Percentiles rank a stretch among this genome's conserved stretches.
Conservation (phyloP, 2,329 filamentous ascomycete species). For the Alternaria arborescens region DNA sequence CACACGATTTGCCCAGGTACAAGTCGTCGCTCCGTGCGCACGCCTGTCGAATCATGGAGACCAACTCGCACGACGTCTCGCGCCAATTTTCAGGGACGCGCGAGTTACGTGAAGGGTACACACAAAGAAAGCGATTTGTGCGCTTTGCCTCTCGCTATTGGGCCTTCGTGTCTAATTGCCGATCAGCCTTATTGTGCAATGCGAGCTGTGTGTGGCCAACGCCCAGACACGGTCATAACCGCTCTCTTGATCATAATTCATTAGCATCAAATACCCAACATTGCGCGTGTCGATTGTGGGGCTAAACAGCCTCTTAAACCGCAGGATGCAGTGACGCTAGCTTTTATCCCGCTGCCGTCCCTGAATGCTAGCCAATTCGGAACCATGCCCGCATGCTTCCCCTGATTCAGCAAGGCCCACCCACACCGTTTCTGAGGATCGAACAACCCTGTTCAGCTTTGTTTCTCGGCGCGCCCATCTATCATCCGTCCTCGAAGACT, state of each 20-base stretch:
- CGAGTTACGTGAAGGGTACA: constrained; percentile 39
- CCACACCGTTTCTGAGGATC: constrained; percentile 37
- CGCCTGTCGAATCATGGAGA: constrained; percentile 42
- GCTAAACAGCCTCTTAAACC: constrained; percentile 39
- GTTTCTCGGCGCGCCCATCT: constrained; percentile 29
- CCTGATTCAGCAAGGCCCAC: constrained; percentile 42
- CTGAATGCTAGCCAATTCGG: constrained; percentile 46
- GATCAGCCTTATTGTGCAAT: constrained; percentile 17
- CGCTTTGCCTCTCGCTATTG: constrained; percentile 31
- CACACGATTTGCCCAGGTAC: constrained; percentile 24
- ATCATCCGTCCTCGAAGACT: constrained; percentile 32
- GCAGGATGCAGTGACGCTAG: constrained; percentile 35
- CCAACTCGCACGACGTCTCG: constrained; percentile 29
- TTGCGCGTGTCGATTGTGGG: constrained; percentile 43
- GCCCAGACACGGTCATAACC: constrained; percentile 13
- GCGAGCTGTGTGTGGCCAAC: constrained; percentile 25
- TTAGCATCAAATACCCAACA: constrained; percentile 44
- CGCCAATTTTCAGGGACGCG: constrained; percentile 46
- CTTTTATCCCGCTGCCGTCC: constrained; percentile 42
- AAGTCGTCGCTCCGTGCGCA: constrained; percentile 44
- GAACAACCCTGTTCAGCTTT: constrained; percentile 40
- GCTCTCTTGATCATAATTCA: constrained; percentile 26
- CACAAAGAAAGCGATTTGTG: constrained; percentile 19
- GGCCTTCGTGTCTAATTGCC: constrained; percentile 33
- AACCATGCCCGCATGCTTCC: constrained; percentile 41